Evolutionary conservation across 192 early-diverging fungal species (phyloP), one percentile per base, ranked within the genome.

Genomic region (Umbelopsis sp.): DNA sequence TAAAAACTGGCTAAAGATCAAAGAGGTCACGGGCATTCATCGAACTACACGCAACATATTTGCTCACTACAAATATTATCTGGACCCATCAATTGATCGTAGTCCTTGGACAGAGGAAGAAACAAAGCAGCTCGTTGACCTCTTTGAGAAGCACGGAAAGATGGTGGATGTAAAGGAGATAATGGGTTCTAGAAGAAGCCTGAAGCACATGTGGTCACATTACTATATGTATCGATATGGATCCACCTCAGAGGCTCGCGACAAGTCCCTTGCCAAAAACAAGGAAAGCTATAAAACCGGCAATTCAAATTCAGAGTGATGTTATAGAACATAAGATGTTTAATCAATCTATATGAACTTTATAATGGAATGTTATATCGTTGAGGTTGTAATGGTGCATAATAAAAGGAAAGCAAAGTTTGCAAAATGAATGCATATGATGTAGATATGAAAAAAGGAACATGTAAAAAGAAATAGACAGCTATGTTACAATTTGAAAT

Each of bases 121-220:
- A 59, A 65, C 70, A 12, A 0, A 16, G 6, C 0, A 49, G 17
- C 11, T 74, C 0, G 50, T 66, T 59, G 20, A 72, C 2, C n/a
- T 49, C 3, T 75, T 43, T 52, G 3, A 68, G 1, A 34, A 62
- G 14, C 22, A 49, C 24, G n/a, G 38, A 6, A 41, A 54, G 20
- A 71, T 78, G 69, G 14, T 24, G 1, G 43, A 49, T 29, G 52
- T 70, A 5, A 74, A 49, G 5, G 31, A 71, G 12, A 21, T 32
- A 3, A 0, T 74, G 51, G 26, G 34, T 6, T 52, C 47, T 2
- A 54, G 14, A 0, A 38, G 77, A 1, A 31, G 45, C 22, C 1
- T 65, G 32, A 71, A 70, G 45, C 72, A 78, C 59, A 59, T 78
- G 41, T 78, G 77, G 77, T 71, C 73, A 26, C 72, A 70, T 17